Evolutionary conservation across 2,329 filamentous ascomycete species (phyloP).

Genomic region (Ophiostoma sp.): DNA sequence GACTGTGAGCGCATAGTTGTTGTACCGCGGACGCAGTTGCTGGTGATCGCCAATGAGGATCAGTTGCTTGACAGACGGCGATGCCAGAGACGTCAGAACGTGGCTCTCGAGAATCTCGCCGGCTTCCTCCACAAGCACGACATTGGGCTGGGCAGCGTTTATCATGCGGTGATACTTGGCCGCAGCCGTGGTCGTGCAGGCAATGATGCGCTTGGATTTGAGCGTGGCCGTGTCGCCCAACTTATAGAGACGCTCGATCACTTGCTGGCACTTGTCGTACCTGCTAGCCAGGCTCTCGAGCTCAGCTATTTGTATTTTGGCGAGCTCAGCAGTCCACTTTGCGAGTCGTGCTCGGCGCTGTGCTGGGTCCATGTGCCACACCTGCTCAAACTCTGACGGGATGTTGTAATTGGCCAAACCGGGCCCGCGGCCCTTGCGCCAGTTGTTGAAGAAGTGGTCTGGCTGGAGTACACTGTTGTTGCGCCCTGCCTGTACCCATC

Average conservation of each 20-base stretch:
- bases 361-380: constrained; percentile 50
- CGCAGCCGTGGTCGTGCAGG: constrained; percentile 65
- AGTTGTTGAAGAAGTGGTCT: constrained; percentile 51
- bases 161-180: constrained; percentile 57
- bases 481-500: constrained; percentile 44
- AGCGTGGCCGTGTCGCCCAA: constrained; percentile 44
- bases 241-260: constrained; percentile 41
- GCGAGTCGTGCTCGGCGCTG: constrained; percentile 36
- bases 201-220: constrained; percentile 55
- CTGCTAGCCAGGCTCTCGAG: constrained; percentile 38
- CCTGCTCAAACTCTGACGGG: constrained; percentile 27
- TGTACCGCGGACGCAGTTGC: constrained; percentile 64
- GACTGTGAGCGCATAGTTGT: constrained; percentile 54
- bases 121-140: constrained; percentile 66
- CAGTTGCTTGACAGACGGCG: constrained; percentile 52
- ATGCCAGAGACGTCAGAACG: constrained; percentile 54
- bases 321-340: constrained; percentile 43
- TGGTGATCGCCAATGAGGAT: constrained; percentile 70
- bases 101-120: constrained; percentile 68
- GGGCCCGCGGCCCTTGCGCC: constrained; percentile 45
- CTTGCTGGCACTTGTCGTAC: constrained; percentile 41
- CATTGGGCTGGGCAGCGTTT: constrained; percentile 48
- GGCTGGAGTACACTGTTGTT: constrained; percentile 41
- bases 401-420: constrained; percentile 34
- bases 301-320: constrained; percentile 45